These are phyloP conservation scores for Rhynchospora tenuis DNA, from an alignment of 176 grass and related monocot species.

Conservation along the genomic window DNA sequence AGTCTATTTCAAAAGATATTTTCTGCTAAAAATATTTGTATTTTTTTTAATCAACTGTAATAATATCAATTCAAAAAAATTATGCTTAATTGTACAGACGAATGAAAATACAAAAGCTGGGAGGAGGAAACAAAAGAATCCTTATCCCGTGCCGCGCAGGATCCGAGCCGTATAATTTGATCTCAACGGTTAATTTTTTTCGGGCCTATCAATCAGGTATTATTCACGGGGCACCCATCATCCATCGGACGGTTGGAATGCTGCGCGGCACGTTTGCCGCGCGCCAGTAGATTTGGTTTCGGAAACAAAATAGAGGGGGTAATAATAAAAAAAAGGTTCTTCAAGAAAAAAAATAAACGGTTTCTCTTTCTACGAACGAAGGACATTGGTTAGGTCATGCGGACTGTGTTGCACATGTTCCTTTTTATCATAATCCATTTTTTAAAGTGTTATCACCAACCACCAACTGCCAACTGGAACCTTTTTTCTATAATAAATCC, in stretches of 20 bases:
- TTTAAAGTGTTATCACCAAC: background rate
- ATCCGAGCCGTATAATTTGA: too few relatives aligned
- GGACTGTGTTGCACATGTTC: background rate
- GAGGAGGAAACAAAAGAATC: too few relatives aligned
- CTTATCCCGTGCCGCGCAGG: too few relatives aligned
- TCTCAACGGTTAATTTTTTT: too few relatives aligned
- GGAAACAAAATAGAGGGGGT: background rate
- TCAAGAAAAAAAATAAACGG: background rate
- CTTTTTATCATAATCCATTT: background rate
- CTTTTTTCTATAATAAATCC: slow-evolving; percentile 6
- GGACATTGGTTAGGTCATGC: background rate
- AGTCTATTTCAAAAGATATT: background rate
- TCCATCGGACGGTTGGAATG: too few relatives aligned
- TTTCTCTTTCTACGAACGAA: background rate
- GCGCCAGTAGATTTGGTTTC: too few relatives aligned
- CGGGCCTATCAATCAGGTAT: too few relatives aligned
- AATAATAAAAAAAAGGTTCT: background rate
- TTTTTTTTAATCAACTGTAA: background rate
- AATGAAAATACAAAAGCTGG: too few relatives aligned
- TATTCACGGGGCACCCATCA: too few relatives aligned
- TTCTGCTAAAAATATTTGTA: background rate
- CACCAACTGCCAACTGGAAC: background rate
- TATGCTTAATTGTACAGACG: too few relatives aligned
- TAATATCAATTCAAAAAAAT: background rate
- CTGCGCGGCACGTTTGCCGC: too few relatives aligned